Evolutionary conservation across 1,284 basidiomycete species (phyloP), one percentile per base, ranked within the genome.

Genomic region (Violaceomyces palustris): DNA sequence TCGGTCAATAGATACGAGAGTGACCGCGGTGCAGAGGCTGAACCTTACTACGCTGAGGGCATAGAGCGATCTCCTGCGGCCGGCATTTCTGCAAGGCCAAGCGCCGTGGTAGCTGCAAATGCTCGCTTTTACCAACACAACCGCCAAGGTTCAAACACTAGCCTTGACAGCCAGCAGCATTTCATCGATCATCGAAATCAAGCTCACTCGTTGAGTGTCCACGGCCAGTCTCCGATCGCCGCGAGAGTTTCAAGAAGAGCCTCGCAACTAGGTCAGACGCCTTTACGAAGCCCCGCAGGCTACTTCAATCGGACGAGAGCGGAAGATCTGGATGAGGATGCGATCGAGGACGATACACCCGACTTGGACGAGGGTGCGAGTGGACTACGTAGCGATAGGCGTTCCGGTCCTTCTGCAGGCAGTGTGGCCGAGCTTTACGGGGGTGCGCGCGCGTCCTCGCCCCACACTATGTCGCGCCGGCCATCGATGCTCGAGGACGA

Each of bases 131-230:
- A 72, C 40, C 62, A 64, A 30, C 62, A 71, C 33, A 52, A 64
- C 7, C 49, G 59, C 27, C 55, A 61, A 33, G 70, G 67, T 1
- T 67, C 64, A 39, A 65, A 65, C 45, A 59, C 69, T 34, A 61
- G 57, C 31, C 45, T 72, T 26, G 69, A 72, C 54, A 68, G 64
- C 29, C 64, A 67, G 31, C 58, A 52, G 27, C 64, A 72, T 43
- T 72, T 64, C 35, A 72, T 72, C 48, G 70, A 73, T 45, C 70
- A 73, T 34, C 67, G 70, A 37, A 62, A 62, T 37, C 67, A 72
- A 38, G 64, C 65, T 6, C 64, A 65, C 42, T 66, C 62, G 14
- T 48, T 64, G 27, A 61, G 64, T 30, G 24, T 44, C 21, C 50
- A 66, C 31, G 54, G 61, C 6, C 56, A 61, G 39, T 67, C 61